Evolutionary conservation across 2,329 filamentous ascomycete species (phyloP), one percentile per base, ranked within the genome.

Genomic region (Pseudopyrenochaeta lycopersici): DNA sequence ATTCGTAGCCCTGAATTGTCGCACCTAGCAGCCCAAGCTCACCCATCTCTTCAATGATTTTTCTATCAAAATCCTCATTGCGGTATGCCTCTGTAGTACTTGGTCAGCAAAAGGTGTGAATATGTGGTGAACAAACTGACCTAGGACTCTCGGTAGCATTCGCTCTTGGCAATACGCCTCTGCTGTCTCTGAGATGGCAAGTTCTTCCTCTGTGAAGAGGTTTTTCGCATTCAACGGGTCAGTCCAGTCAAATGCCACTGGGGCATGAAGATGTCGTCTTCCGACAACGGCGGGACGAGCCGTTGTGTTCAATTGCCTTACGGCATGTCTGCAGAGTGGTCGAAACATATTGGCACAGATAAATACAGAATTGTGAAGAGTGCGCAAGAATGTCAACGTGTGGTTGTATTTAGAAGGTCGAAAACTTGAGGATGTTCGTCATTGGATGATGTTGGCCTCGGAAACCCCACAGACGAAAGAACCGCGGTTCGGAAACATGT

Each of bases 151-250:
- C 45, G 95, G 95, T 36, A 90, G 81, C 79, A 99, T 82, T 55
- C 86, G 86, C 74, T 98, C 93, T 76, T 98, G 94, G 74, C 93
- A 98, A 72, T 98, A 99, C 56, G 91, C 85, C 77, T 96, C 90
- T 30, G 94, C 94, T 5, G 92, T 96, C 68, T 97, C 92, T 36
- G 90, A 84, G 63, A 99, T 94, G 12, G 93, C 92, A 61, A 91
- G 74, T 77, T 99, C 95, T 55, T 99, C 95, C 62, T 96, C 91
- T 1, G 92, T 97, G 68, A 92, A 85, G 39, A 97, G 79, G 69
- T 87, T 89, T 68, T 87, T 88, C 31, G 88, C 83, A 21, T 84
- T 84, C 53, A 99, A 81, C 17, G 95, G 93, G 72, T 99, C 95
- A 74, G 95, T 85, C 94, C 95, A 99, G 75, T 96, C 88, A 76